Percentiles rank a stretch among this genome's conserved stretches.
Evolutionary conservation across 345 rosid species (phyloP).

Genomic region (Pistacia atlantica): DNA sequence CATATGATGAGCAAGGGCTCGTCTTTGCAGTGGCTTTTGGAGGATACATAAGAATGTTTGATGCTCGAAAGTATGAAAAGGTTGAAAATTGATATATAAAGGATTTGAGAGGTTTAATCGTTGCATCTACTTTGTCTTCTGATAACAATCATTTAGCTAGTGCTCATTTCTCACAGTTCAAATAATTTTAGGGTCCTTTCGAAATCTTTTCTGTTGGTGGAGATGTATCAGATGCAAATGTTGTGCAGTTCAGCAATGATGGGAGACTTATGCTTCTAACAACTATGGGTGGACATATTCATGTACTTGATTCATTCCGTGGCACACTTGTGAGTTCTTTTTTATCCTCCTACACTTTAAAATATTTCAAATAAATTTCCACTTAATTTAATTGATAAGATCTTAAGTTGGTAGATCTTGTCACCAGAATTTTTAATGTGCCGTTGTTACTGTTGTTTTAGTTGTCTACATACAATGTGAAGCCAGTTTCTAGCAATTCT

Average conservation of each 20-base stretch:
- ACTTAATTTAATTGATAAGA: neutral
- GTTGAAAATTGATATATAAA: constrained; percentile 35
- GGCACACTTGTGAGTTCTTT: constrained; percentile 72
- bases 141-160: neutral
- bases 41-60: constrained; percentile 91
- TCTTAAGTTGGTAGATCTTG: neutral
- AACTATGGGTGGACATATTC: constrained; percentile 85
- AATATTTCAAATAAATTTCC: neutral
- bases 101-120: neutral
- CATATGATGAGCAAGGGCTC: constrained; percentile 95
- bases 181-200: constrained; percentile 70
- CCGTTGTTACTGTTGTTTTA: constrained; percentile 28
- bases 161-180: constrained; percentile 20
- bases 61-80: constrained; percentile 92
- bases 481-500: constrained; percentile 75
- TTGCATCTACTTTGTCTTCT: neutral
- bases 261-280: constrained; percentile 95
- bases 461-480: constrained; percentile 83
- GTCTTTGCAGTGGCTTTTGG: constrained; percentile 94
- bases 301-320: constrained; percentile 89
- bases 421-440: neutral
- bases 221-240: constrained; percentile 83
- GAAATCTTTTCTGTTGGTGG: constrained; percentile 88
- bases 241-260: constrained; percentile 87
- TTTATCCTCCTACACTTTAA: neutral